phyloP scores from a whole-genome alignment of 2,329 filamentous ascomycete genomes.

The Sporothrix schenckii region DNA sequence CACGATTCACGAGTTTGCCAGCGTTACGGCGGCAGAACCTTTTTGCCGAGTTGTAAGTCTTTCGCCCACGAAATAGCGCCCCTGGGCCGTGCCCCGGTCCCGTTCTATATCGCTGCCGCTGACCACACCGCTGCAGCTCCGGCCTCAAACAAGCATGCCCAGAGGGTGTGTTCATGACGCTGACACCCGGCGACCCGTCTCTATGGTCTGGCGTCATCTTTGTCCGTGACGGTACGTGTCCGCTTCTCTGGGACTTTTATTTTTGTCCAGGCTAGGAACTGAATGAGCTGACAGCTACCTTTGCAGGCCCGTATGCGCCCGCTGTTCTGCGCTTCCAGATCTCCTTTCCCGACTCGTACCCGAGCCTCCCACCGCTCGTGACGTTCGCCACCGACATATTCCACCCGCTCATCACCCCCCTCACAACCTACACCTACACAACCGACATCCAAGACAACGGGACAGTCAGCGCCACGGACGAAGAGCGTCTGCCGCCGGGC shows the following conservation, averaged over 20 bases:
- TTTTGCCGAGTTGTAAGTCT: conserved; percentile 75
- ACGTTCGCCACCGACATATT: conserved; percentile 93
- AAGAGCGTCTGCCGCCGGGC: conserved; percentile 81
- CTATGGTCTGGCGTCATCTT: conserved; percentile 93
- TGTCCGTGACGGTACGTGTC: conserved; percentile 72
- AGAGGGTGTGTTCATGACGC: conserved; percentile 81
- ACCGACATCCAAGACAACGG: conserved; percentile 74
- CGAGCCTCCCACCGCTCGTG: conserved; percentile 76
- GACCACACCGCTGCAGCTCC: conserved; percentile 56
- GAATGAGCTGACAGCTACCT: neutral
- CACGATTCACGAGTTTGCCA: conserved; percentile 53
- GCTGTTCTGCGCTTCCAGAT: conserved; percentile 89
- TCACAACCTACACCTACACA: conserved; percentile 93
- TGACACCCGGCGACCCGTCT: conserved; percentile 77
- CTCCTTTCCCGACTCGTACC: conserved; percentile 80
- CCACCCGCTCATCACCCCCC: conserved; percentile 86
- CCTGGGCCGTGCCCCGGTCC: neutral
- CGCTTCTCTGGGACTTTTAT: neutral
- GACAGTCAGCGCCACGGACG: conserved; percentile 80
- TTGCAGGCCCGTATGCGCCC: conserved; percentile 79
- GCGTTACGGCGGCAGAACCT: conserved; percentile 73
- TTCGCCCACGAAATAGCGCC: neutral
- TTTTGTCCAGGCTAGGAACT: neutral
- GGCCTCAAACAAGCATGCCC: conserved; percentile 81
- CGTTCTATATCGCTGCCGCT: conserved; percentile 22